phyloP scores from a whole-genome alignment of 257 asterid species.

The Scutellaria baicalensis region DNA sequence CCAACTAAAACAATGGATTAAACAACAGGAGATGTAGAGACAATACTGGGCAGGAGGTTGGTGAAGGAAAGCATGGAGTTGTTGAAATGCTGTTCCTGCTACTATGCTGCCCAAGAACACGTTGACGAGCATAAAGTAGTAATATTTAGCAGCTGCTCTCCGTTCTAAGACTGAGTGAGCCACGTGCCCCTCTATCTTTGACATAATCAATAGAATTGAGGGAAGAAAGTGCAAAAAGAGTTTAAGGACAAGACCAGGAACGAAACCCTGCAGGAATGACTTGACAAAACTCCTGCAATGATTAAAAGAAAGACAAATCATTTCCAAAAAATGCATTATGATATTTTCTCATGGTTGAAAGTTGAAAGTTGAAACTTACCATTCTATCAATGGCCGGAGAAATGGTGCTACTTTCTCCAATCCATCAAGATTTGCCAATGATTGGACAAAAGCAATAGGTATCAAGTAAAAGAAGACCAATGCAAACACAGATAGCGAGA shows the following conservation, averaged over 20 bases:
- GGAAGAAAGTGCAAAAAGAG: slow-evolving; percentile 71
- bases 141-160: slow-evolving; percentile 86
- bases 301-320: background rate
- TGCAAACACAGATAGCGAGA: slow-evolving; percentile 61
- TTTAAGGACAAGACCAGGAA: slow-evolving; percentile 90
- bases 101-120: slow-evolving; percentile 96
- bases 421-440: slow-evolving; percentile 95
- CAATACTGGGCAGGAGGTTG: slow-evolving; percentile 78
- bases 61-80: slow-evolving; percentile 88
- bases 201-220: slow-evolving; percentile 62
- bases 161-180: slow-evolving; percentile 76
- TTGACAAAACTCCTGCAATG: slow-evolving; percentile 72
- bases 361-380: slow-evolving; percentile 33
- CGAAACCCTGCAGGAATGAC: slow-evolving; percentile 93
- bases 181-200: slow-evolving; percentile 88
- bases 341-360: too few species aligned
- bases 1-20: background rate
- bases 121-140: slow-evolving; percentile 89
- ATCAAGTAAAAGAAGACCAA: slow-evolving; percentile 95
- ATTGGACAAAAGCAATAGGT: slow-evolving; percentile 95
- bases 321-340: background rate
- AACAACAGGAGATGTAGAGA: background rate
- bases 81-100: slow-evolving; percentile 94
- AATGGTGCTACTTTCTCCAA: slow-evolving; percentile 90
- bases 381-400: slow-evolving; percentile 81